A percentile compares a stretch with the other conserved stretches of the same genome.
Evolutionary conservation across 2,329 filamentous ascomycete species (phyloP).

Genomic region (Apiospora kogelbergensis): DNA sequence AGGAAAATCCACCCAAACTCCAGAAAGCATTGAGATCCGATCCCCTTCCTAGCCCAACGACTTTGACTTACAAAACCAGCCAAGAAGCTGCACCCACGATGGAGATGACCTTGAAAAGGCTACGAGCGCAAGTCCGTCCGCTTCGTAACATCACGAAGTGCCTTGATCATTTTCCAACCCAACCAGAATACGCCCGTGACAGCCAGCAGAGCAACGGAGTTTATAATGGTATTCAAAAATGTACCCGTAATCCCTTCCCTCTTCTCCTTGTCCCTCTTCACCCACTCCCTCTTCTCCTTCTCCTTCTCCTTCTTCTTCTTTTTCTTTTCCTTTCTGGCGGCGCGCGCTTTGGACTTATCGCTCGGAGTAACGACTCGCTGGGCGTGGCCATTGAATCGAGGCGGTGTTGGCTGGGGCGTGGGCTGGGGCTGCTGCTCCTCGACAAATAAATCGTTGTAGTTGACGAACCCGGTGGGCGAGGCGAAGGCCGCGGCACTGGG

Average conservation of each 20-base stretch:
- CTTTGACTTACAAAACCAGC: no score
- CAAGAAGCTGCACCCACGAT: no score
- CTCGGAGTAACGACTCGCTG: conserved; percentile 47
- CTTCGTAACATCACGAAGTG: no score
- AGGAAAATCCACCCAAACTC: not conserved
- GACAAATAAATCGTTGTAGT: conserved; percentile 44
- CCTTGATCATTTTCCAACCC: no score
- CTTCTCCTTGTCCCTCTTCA: no score
- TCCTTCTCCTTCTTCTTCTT: conserved; percentile 24
- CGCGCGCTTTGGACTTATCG: conserved; percentile 26
- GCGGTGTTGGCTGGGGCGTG: conserved; percentile 29
- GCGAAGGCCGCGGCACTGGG: conserved; percentile 58
- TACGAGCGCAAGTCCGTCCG: no score
- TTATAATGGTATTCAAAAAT: no score
- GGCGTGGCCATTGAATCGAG: conserved; percentile 44
- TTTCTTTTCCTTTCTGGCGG: conserved; percentile 14
- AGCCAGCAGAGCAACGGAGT: no score
- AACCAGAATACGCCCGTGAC: no score
- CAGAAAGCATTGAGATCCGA: not conserved
- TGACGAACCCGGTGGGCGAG: conserved; percentile 65
- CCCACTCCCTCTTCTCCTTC: no score
- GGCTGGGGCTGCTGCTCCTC: not conserved
- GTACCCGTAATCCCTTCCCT: no score
- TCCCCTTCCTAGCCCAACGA: not conserved
- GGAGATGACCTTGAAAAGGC: no score